Evolutionary conservation across 202 grass and related monocot genomes (phyloP), one percentile per base, ranked within the genome.

Genomic region (Bolboschoenoplectus hybrid): DNA sequence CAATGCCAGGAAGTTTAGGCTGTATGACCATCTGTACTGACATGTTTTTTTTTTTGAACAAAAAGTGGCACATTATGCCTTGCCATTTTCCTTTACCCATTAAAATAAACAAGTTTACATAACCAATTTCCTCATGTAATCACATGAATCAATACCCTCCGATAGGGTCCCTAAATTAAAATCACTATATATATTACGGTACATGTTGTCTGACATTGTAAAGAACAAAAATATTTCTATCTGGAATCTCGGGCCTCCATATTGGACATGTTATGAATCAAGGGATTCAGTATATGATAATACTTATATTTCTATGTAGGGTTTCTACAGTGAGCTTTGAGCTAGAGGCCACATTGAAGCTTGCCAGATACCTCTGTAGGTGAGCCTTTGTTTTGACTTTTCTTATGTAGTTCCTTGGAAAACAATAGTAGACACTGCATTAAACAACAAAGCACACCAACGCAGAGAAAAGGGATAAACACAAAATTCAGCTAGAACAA

Each of bases 291-390:
- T 13, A 32, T 74, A 52, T 50, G 35, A 58, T 60, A 60, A 60
- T 19, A 60, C 7, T 84, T 84, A 3, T 83, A 13, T 20, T 69
- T 38, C 5, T 52, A 69, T 87, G 45, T 88, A 99, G 97, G 91
- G 97, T 98, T 92, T 98, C 97, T 86, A 94, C 97, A 75, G 90
- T 98, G 89, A 98, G 97, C 85, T 98, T 98, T 94, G 97, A 96
- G 85, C 93, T 98, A 87, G 97, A 98, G 87, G 97, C 97, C 66
- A 88, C 97, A 67, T 90, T 98, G 90, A 98, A 94, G 90, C 78
- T 98, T 81, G 93, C 93, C 82, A 96, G 97, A 92, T 96, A 96
- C 76, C 82, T 99, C 65, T 99, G 97, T 88, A 82, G 93, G 97
- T 94, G 70, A 87, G 78, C 75, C 63, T 81, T 57, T 47, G 0